Base-by-base conservation (phyloP, 495 filamentous ascomycete genomes). In the Parmelia sp. region DNA sequence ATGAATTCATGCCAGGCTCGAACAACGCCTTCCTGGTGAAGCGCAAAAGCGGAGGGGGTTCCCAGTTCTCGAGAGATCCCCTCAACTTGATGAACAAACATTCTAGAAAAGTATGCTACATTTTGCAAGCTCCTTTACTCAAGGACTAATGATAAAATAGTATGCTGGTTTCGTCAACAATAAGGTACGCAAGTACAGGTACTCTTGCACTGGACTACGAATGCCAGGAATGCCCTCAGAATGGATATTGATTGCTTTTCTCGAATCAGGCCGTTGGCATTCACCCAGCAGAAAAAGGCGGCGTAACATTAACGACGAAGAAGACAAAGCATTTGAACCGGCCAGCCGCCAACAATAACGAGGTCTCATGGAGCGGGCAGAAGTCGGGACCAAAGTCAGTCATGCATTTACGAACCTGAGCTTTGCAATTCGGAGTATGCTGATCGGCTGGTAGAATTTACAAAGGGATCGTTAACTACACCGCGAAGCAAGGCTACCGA, bases 41-140 rank as follows among this genome's bases (percentile, higher is more conserved):
- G 86, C 86, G 91, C 76, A 90, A 86, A 75, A 73, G 76, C 64
- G 81, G 79, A 67, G 90, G 89, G 70, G 87, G 88, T 72, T 79
- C 87, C 69, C 89, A 87, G 78, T 92, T 98, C 84, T 97, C 94
- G 66, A 88, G 88, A 58, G 95, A 98, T 74, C 89, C 91, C 68
- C 78, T 96, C 68, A 98, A 97, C 82, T 75, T 97, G 72, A 80
- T 79, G 71, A 97, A 97, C 86, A 80, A 88, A 76, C 88, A 96
- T 78, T 86, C 83, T 58, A 90, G 90, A 82, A 98, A 96, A 88
- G 91, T 94, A 81, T 67, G 78, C 57, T 31, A 60, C 40, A 35
- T 64, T 19, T 35, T 14, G 29, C 1, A 64, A 51, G 51, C 29
- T 44, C 23, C 36, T 12, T 11, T n/a, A 42, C 37, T 57, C 42